Conservation (phyloP, 495 filamentous ascomycete genomes). For the Aspergillus bridgeri region DNA sequence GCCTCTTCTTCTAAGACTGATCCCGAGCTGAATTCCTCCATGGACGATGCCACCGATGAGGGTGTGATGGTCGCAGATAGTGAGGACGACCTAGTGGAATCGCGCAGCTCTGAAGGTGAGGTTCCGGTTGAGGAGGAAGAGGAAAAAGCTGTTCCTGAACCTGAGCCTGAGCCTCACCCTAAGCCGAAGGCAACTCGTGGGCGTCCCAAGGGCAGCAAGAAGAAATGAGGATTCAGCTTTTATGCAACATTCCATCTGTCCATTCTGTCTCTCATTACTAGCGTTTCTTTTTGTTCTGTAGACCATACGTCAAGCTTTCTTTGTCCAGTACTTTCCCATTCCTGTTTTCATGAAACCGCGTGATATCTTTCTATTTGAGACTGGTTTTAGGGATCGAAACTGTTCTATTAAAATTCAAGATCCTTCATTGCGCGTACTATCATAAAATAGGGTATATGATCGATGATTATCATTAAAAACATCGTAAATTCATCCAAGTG, state of each 20-base stretch:
- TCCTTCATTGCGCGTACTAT: no score
- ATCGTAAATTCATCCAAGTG: no score
- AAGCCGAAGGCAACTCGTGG: conserved; percentile 23
- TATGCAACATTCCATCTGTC: background rate
- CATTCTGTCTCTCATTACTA: background rate
- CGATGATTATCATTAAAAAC: no score
- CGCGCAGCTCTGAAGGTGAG: conserved; percentile 16
- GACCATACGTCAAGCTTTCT: background rate
- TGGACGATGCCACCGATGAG: conserved; percentile 21
- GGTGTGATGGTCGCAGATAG: conserved; percentile 27
- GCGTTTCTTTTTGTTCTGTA: background rate
- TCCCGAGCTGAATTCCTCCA: conserved; percentile 18
- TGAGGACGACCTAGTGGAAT: conserved; percentile 26
- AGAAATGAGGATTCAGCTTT: conserved; percentile 9
- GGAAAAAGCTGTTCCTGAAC: background rate
- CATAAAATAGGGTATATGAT: no score
- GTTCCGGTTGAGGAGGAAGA: conserved; percentile 4
- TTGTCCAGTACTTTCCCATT: background rate
- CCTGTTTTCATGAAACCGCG: background rate
- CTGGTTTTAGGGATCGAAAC: background rate
- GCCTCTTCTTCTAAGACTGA: conserved; percentile 23
- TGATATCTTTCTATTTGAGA: background rate
- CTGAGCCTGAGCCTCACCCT: background rate
- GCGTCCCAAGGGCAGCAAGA: conserved; percentile 17
- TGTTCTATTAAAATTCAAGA: background rate